Base-by-base conservation (phyloP, 768 basidiomycete species). In the Tricholoma bakamatsutake region DNA sequence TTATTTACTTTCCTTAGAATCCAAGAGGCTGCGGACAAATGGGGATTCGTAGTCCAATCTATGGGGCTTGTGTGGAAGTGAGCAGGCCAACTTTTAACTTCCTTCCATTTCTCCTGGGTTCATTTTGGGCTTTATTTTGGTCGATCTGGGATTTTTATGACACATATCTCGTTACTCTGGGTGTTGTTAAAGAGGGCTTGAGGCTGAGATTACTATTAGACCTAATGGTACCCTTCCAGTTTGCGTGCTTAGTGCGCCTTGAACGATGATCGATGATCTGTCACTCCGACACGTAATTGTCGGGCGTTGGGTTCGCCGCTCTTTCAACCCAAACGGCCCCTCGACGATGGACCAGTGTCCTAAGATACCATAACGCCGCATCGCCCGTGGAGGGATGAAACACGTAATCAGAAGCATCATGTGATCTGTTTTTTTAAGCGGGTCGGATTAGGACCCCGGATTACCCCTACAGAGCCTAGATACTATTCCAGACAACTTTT, bases 21-120 rank as follows among this genome's bases (percentile, higher is more conserved):
- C 55, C 77, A 83, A 65, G 88, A 90, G 60, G 80, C 82, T 3
- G 84, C 84, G 1, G 90, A 90, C 63, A 88, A 85, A 68, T 90
- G 83, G 78, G 81, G 85, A 50, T 90, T 90, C 62, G 84, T 83
- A 28, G 84, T 81, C 8, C 84, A 88, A 62, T 78, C 81, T 9
- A 67, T 90, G 34, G 86, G 85, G 7, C 66, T 77, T 35, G 69
- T 79, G 31, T 71, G 72, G 73, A 70, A 64, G 57, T 64, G 63
- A 59, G 60, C 62, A 34, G 35, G n/a, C n/a, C n/a, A n/a, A n/a
- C n/a, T n/a, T n/a, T n/a, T n/a, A n/a, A n/a, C n/a, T n/a, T n/a
- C n/a, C 18, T n/a, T 57, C 57, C 50, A 34, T 35, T 53, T 53
- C 49, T 24, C 52, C 39, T 50, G n/a, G n/a, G n/a, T n/a, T n/a